Evolutionary conservation across 148 eudicot genomes (phyloP).

Genomic region (Drosera capensis): DNA sequence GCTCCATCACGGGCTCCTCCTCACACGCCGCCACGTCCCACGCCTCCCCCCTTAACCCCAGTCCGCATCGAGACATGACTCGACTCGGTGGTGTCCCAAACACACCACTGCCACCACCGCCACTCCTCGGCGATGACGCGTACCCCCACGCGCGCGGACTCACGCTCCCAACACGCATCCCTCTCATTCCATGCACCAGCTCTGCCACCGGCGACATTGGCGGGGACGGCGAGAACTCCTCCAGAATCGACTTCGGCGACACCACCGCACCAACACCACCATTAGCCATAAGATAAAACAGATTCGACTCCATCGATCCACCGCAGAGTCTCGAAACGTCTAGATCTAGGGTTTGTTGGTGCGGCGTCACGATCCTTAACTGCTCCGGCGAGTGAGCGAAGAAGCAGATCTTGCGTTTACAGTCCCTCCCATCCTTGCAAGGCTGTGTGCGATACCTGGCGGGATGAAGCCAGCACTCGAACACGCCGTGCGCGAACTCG

Average conservation of each 20-base stretch:
- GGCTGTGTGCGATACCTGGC: conserved; percentile 74
- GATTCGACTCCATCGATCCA: conserved; percentile 9
- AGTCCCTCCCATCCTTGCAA: conserved; percentile 57
- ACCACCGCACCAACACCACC: no score
- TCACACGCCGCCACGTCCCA: conserved; percentile 6
- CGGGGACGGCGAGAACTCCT: conserved; percentile 1
- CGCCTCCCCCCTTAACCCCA: conserved; percentile 27
- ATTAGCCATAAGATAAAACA: no score
- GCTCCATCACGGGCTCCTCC: conserved; percentile 48
- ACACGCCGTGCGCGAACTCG: conserved; percentile 78
- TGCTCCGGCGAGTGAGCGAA: conserved; percentile 64
- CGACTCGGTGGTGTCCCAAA: conserved; percentile 26
- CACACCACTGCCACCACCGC: background rate
- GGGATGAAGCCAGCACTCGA: conserved; percentile 91
- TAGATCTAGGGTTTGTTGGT: conserved; percentile 2
- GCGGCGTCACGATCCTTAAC: conserved; percentile 31
- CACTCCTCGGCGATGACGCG: background rate
- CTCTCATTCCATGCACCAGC: conserved; percentile 2
- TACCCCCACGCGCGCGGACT: background rate
- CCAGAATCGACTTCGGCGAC: background rate
- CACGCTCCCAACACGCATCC: conserved; percentile 3
- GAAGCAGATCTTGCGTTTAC: conserved; percentile 66
- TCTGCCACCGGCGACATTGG: conserved; percentile 8
- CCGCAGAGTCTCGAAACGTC: conserved; percentile 8
- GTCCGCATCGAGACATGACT: conserved; percentile 16